Base-by-base conservation (phyloP, 345 rosid species). In the Salix suchowensis region DNA sequence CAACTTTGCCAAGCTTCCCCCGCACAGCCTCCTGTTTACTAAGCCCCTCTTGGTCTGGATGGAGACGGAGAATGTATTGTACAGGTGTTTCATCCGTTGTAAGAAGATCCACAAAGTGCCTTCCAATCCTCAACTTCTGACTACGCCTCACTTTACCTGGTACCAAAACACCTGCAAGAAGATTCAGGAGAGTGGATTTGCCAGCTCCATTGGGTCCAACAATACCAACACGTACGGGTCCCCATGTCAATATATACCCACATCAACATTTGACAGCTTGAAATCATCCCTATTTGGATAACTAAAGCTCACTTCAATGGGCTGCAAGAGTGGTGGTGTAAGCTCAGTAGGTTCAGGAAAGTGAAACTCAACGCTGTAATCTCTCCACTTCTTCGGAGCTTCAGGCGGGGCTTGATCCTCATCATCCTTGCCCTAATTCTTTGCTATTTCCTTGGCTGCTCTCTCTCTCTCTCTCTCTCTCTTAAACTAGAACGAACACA, bases 171-270 rank as follows among this genome's bases (percentile, higher is more conserved):
- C 97, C 97, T 28, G 98, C 97, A 55, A 96, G 94, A 78, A 96
- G 97, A 83, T 93, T 96, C 77, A 93, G 81, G 32, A 96, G 82
- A 65, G 99, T 93, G 67, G 97, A 93, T 77, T 96, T 96, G 65
- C 97, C 99, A 67, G 99, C 99, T 69, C 99, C 98, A 54, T 91
- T 93, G 39, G 99, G 97, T 74, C 99, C 99, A 68, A 91, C 94
- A 39, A 93, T 93, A 34, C 98, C 99, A 12, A 92, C 98, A 28
- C 30, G 30, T 28, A 11, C 97, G 85, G 55, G 99, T 93, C 68
- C 97, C 98, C 99, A 96, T 93, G 84, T 96, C 99, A 69, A 96
- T 93, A 24, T 24, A 24, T 24, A 73, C 99, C 99, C 60, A 91
- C 94, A 83, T 96, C 99, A 69, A 96, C 94, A 77, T 92, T 77